Evolutionary conservation across 2,329 filamentous ascomycete genomes (phyloP), one percentile per base, ranked within the genome.

Genomic region (Exophiala aquamarina): DNA sequence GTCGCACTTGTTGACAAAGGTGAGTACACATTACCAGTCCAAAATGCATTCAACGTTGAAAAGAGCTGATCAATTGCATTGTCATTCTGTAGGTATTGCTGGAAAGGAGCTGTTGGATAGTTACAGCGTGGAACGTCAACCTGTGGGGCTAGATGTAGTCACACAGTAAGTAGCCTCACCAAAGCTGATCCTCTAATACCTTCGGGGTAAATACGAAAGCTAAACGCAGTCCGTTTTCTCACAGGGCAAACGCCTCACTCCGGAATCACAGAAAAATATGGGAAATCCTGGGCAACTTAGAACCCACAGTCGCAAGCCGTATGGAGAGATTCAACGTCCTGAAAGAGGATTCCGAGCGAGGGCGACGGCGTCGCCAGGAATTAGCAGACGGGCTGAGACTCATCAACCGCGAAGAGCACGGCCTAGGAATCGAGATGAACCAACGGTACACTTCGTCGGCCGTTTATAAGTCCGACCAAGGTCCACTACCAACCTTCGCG

Each of bases 371-470:
- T 14, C 61, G 76, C 5, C 47, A 58, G 7, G 63, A 59, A 0
- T 63, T 78, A 11, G 66, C 66, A 28, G 50, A 62, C 2, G 71
- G 65, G 2, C 65, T 79, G 15, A 59, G 68, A 38, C 53, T 62
- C 7, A 74, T 72, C 2, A 56, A 65, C 1, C 68, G 68, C 42
- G 77, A 78, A 57, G 77, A 76, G 47, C 74, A 79, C 47, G 78
- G 69, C 2, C 66, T 83, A 7, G 80, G 79, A 1, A 66, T 77
- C 13, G 77, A 81, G 55, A 82, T 82, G 78, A 76, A 75, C 55
- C 79, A 83, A 58, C 65, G 63, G 3, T 83, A 83, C 54, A 48
- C 35, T 6, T 37, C 35, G 35, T 37, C 35, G 4, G 35, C 35
- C 11, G 35, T 37, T 4, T 37, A 9, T 17, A 37, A 37, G n/a